Evolutionary conservation across 441 rosid genomes (phyloP), one percentile per base, ranked within the genome.

Genomic region (Melastoma candidum): DNA sequence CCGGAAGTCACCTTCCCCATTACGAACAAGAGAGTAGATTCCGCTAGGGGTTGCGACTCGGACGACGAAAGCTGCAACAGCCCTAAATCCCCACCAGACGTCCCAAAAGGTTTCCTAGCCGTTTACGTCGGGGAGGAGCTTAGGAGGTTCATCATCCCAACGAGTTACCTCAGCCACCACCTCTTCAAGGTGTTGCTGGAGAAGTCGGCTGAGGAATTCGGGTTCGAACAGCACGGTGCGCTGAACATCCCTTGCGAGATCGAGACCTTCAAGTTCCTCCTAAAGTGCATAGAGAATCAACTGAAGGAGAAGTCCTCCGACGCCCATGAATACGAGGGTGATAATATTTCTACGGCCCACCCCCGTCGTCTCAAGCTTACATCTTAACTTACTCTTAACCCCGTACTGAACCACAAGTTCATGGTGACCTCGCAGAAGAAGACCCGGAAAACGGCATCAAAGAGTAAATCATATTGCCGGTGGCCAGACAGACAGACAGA

Each of bases 221-320:
- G 97, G 57, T 89, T 82, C 72, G 83, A 86, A 72, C 90, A 84
- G 52, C 69, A 71, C 0, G 89, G 94, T 7, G 95, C 77, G 1
- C 84, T 90, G 55, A 90, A 94, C 1, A 76, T 90, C 55, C 97
- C 97, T 24, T 90, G 97, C 22, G 97, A 90, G 82, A 88, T 79
- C 22, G 94, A 90, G 84, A 90, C 97, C 44, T 90, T 90, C 71
- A 86, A 90, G 73, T 84, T 53, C 65, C 85, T 90, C 29, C 79
- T 90, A 9, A 75, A 82, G 57, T 90, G 83, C 83, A 82, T 90
- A 54, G 95, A 86, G 80, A 68, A 62, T 57, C 74, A 77, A 51
- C 72, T 67, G 44, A 79, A 63, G 24, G 82, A 24, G 14, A 45
- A 52, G 43, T 26, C 76, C 22, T 17, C 22, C 53, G 63, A 74